Percentiles rank a stretch among this genome's conserved stretches.
phyloP scores from a whole-genome alignment of 768 basidiomycete genomes.

The Hygrophorus russula region DNA sequence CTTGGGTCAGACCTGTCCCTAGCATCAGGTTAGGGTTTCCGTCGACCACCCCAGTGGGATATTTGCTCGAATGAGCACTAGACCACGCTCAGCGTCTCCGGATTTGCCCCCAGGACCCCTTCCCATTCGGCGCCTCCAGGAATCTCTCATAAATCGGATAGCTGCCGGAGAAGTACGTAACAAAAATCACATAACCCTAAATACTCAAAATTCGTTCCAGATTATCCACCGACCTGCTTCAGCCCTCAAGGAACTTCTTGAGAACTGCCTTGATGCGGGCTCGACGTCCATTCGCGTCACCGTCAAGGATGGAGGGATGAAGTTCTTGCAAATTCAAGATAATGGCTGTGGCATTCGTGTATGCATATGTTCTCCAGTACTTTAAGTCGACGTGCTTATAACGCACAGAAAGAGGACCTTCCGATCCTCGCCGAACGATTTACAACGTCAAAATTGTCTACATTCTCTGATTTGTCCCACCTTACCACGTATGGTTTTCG shows the following conservation, averaged over 20 bases:
- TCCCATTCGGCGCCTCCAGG: conserved; percentile 66
- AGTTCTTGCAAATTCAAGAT: conserved; percentile 90
- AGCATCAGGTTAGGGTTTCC: too few species aligned
- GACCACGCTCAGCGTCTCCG: conserved; percentile 1
- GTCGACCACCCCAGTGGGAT: too few species aligned
- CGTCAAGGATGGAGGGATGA: conserved; percentile 92
- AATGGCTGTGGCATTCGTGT: conserved; percentile 94
- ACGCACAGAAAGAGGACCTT: conserved; percentile 67
- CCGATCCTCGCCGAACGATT: conserved; percentile 90
- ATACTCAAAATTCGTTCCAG: conserved; percentile 21
- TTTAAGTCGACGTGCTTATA: not conserved
- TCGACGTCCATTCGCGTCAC: conserved; percentile 78
- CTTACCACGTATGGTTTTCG: conserved; percentile 92
- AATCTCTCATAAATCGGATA: conserved; percentile 84
- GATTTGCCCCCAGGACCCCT: conserved; percentile 28
- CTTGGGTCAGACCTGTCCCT: too few species aligned
- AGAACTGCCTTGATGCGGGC: conserved; percentile 93
- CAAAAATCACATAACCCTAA: not conserved
- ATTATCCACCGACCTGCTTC: conserved; percentile 88
- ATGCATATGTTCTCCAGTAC: conserved; percentile 16
- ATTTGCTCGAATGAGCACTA: not conserved
- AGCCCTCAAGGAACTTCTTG: conserved; percentile 90
- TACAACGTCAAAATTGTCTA: conserved; percentile 86
- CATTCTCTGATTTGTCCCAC: conserved; percentile 76
- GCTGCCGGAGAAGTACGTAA: conserved; percentile 58